Conservation (phyloP, 2,329 filamentous ascomycete genomes). For the Aotearoamyces nothofagi region DNA sequence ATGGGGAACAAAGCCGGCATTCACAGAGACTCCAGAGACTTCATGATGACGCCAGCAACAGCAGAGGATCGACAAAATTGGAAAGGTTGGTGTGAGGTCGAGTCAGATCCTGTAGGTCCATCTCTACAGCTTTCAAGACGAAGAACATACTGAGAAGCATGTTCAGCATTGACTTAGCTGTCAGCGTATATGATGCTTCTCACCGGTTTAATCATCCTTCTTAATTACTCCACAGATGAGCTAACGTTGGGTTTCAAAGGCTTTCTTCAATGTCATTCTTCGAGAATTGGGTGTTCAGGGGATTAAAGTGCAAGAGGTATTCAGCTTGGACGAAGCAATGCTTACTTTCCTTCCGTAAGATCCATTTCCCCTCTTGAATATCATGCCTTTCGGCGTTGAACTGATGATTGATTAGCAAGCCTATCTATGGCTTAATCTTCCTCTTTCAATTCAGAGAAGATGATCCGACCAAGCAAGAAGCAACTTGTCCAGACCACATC, state of each 20-base stretch:
- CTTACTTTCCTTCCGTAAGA: slow-evolving; percentile 47
- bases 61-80: slow-evolving; percentile 41
- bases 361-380: background rate
- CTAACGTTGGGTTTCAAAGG: slow-evolving; percentile 29
- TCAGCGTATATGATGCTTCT: too few relatives aligned
- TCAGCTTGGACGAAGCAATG: slow-evolving; percentile 52
- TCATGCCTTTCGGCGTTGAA: slow-evolving; percentile 2
- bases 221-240: background rate
- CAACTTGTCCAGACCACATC: slow-evolving; percentile 44
- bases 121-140: too few relatives aligned
- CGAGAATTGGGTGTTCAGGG: slow-evolving; percentile 60
- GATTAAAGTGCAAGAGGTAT: slow-evolving; percentile 63
- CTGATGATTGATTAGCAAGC: slow-evolving; percentile 36
- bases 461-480: slow-evolving; percentile 31
- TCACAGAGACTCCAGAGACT: slow-evolving; percentile 6
- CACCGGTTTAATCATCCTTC: slow-evolving; percentile 1
- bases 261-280: slow-evolving; percentile 76
- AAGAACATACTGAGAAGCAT: too few relatives aligned
- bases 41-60: slow-evolving; percentile 28
- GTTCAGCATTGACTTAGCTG: too few relatives aligned
- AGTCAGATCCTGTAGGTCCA: slow-evolving; percentile 65
- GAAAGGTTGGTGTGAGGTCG: slow-evolving; percentile 69
- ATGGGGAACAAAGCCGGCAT: background rate
- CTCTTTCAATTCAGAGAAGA: slow-evolving; percentile 56
- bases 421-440: slow-evolving; percentile 77